phyloP scores from a whole-genome alignment of 1,284 basidiomycete genomes.

The Ganoderma lucidum region DNA sequence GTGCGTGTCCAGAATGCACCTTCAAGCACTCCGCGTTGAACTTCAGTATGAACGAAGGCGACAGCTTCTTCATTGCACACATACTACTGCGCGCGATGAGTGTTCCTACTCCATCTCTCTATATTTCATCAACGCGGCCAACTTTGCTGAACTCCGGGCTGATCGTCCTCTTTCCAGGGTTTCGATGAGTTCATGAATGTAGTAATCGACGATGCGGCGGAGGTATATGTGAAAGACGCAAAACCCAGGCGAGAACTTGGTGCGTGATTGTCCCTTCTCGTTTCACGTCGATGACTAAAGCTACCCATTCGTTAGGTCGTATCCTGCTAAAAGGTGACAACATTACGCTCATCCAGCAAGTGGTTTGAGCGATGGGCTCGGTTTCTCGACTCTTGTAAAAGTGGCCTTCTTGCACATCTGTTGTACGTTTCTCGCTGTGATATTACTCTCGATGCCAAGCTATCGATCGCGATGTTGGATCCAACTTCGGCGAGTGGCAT shows the following conservation, averaged over 20 bases:
- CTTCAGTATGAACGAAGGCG: slow-evolving; percentile 39
- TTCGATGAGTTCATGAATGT: slow-evolving; percentile 99
- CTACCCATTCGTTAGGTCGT: slow-evolving; percentile 67
- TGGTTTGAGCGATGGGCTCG: slow-evolving; percentile 41
- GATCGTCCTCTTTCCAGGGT: slow-evolving; percentile 62
- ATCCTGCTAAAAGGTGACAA: slow-evolving; percentile 96
- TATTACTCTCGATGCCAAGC: slow-evolving; percentile 30
- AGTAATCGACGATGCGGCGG: slow-evolving; percentile 94
- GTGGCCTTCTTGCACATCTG: slow-evolving; percentile 26
- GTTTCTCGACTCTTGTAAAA: slow-evolving; percentile 33
- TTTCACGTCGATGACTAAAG: slow-evolving; percentile 10
- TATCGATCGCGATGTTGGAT: slow-evolving; percentile 19
- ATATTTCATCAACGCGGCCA: neutral
- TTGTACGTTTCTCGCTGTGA: slow-evolving; percentile 37
- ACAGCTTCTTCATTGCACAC: slow-evolving; percentile 31
- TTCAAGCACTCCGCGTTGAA: slow-evolving; percentile 42
- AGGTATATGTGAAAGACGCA: slow-evolving; percentile 90
- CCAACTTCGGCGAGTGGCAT: neutral
- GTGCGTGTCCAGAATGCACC: slow-evolving; percentile 60
- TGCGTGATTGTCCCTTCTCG: slow-evolving; percentile 43
- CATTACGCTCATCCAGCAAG: slow-evolving; percentile 92
- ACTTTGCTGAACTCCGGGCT: neutral
- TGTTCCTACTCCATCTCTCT: slow-evolving; percentile 12
- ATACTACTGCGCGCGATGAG: slow-evolving; percentile 29
- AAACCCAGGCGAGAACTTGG: slow-evolving; percentile 87